phyloP scores from a whole-genome alignment of 768 basidiomycete genomes.

The Pleurotus tuber-regium region DNA sequence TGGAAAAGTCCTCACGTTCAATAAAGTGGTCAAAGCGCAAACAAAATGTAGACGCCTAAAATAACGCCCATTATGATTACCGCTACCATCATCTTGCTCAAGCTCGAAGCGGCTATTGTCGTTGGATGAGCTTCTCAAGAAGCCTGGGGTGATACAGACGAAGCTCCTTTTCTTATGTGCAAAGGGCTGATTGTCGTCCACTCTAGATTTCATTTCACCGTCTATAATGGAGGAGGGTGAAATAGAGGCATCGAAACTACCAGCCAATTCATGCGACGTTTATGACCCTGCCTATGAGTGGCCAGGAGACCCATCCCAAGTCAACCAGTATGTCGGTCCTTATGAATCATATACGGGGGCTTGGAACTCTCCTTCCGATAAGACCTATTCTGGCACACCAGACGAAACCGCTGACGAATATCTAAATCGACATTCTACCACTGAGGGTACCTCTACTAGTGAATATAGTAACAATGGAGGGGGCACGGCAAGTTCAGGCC shows the following conservation, averaged over 20 bases:
- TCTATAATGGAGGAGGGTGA: slow-evolving; percentile 32
- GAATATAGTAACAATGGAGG: background rate
- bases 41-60: too few species aligned
- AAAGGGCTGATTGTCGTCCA: too few species aligned
- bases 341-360: background rate
- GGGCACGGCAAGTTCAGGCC: background rate
- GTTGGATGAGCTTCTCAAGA: too few species aligned
- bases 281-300: slow-evolving; percentile 62
- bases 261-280: slow-evolving; percentile 16
- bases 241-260: slow-evolving; percentile 17
- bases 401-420: background rate
- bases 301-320: slow-evolving; percentile 40
- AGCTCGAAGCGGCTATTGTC: too few species aligned
- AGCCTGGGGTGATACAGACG: too few species aligned
- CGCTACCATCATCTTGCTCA: too few species aligned
- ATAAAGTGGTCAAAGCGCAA: too few species aligned
- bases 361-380: background rate
- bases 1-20: too few species aligned
- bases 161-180: too few species aligned
- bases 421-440: slow-evolving; percentile 3
- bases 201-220: too few species aligned
- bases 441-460: background rate
- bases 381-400: background rate
- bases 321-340: slow-evolving; percentile 12
- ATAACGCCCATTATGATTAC: too few species aligned